Evolutionary conservation across 192 early-diverging fungal genomes (phyloP), one percentile per base, ranked within the genome.

Genomic region (Cetraspora pellucida): DNA sequence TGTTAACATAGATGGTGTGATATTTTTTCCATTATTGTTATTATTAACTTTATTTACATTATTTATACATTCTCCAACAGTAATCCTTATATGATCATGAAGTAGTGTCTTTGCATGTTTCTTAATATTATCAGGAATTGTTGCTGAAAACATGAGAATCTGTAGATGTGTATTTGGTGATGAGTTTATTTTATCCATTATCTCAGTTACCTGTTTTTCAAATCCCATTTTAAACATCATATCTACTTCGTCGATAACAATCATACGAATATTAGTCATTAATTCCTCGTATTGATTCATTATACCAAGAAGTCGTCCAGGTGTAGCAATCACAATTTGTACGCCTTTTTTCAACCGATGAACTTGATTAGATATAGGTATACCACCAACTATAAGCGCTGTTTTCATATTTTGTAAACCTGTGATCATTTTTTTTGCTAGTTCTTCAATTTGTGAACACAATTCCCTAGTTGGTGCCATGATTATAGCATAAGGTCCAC

Each of bases 181-280:
- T n/a, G 75, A 74, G 3, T 75, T 73, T 4, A 85, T 67, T 44
- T 75, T 79, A n/a, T 80, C 77, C 4, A 89, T 37, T 16, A 89
- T 85, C 28, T 81, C 75, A n/a, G 59, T 79, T 6, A 89, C 74
- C 70, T 89, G 86, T 3, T 78, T 79, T 7, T 79, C 80, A 61
- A 89, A 89, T 37, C 88, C 88, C 54, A 89, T 64, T 44, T 84
- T 85, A 65, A 89, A 82, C 86, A 89, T 89, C 47, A 86, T 77
- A 60, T 89, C 88, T 14, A 85, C 88, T 65, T 89, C 88, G 49
- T 89, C 88, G 28, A 89, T 30, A 2, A 89, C 85, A 8, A 89
- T 58, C 69, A 85, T 84, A 43, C 79, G 83, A 27, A 85, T 74
- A 30, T 78, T 84, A 30, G 78, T 83, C 23, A 85, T 77, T 10